Evolutionary conservation across 306 rosid species (phyloP).

Genomic region (Ormosia semicastrata): DNA sequence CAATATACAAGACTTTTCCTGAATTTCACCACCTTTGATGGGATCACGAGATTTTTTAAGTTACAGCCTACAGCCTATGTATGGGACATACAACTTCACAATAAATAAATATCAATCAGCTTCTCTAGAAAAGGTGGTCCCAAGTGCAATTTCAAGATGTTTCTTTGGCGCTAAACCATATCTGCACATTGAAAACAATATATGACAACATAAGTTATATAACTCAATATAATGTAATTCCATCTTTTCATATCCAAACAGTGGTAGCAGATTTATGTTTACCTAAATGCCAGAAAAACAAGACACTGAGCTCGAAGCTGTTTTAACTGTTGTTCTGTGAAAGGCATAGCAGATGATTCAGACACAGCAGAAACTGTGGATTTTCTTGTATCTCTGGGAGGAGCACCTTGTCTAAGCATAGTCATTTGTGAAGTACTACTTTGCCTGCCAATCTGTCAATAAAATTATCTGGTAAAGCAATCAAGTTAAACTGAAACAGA

Average conservation of each 20-base stretch:
- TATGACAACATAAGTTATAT: slow-evolving; percentile 11
- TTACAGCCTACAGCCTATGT: too few species aligned
- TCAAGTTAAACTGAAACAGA: background rate
- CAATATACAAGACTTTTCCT: too few species aligned
- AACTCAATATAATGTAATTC: slow-evolving; percentile 12
- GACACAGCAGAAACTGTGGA: slow-evolving; percentile 50
- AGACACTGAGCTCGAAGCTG: slow-evolving; percentile 99
- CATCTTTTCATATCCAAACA: slow-evolving; percentile 7
- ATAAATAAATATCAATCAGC: slow-evolving; percentile 42
- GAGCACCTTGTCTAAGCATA: slow-evolving; percentile 59
- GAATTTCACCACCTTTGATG: too few species aligned
- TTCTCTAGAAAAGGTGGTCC: slow-evolving; percentile 69
- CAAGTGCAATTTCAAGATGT: slow-evolving; percentile 98
- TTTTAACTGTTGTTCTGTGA: slow-evolving; percentile 90
- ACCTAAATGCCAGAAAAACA: slow-evolving; percentile 98
- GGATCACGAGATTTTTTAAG: too few species aligned
- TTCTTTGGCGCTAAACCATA: slow-evolving; percentile 91
- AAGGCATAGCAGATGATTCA: slow-evolving; percentile 63
- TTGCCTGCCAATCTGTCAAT: slow-evolving; percentile 71
- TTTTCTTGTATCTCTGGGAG: slow-evolving; percentile 80
- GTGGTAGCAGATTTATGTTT: slow-evolving; percentile 12
- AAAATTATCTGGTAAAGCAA: slow-evolving; percentile 40
- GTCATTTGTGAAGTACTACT: slow-evolving; percentile 56
- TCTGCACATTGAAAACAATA: slow-evolving; percentile 53
- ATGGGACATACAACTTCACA: too few species aligned